Base-by-base conservation (phyloP, 2,329 filamentous ascomycete species). In the Proliferodiscus dingleyae region DNA sequence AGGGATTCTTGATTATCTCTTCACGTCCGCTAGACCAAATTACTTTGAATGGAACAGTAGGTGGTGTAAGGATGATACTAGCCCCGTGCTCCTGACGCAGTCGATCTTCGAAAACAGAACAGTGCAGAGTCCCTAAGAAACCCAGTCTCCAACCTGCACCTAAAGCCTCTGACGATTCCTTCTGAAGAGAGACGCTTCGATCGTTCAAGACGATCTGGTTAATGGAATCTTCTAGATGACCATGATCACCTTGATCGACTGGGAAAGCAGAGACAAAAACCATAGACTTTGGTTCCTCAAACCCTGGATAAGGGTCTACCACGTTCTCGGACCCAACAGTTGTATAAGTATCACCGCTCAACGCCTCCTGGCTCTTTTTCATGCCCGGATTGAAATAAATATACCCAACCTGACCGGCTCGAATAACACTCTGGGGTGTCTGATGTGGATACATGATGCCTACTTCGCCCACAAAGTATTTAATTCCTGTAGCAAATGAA, bases 231-330 rank as follows among this genome's bases (percentile, higher is more conserved):
- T 94, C 88, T 3, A 98, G 72, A 61, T 89, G 86, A 34, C 80
- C 78, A 62, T 95, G 91, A 64, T 95, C 88, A 57, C 83, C 74
- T 56, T 95, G 89, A 60, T 98, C 90, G 0, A 90, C 89, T 0
- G 93, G 93, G 59, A 95, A 98, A 0, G 93, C 93, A 1, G 91
- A 90, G 3, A 98, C 93, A 57, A 98, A 98, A 4, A 98, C 93
- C 93, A 98, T 98, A 5, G 90, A 86, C 66, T 98, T 95, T 1
- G 93, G 91, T 65, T 98, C 93, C 63, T 95, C 91, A 50, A 98
- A 98, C 2, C 91, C 93, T 0, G 89, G 89, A 43, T 90, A 83
- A 10, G 87, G 82, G 64, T 90, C 76, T 2, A 98, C 89, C 1
- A 75, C 61, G 47, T 80, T 78, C 67, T 95, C 87, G 18, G 72